Evolutionary conservation across 2,329 filamentous ascomycete species (phyloP), one percentile per base, ranked within the genome.

Genomic region (Cordyceps cicadae): DNA sequence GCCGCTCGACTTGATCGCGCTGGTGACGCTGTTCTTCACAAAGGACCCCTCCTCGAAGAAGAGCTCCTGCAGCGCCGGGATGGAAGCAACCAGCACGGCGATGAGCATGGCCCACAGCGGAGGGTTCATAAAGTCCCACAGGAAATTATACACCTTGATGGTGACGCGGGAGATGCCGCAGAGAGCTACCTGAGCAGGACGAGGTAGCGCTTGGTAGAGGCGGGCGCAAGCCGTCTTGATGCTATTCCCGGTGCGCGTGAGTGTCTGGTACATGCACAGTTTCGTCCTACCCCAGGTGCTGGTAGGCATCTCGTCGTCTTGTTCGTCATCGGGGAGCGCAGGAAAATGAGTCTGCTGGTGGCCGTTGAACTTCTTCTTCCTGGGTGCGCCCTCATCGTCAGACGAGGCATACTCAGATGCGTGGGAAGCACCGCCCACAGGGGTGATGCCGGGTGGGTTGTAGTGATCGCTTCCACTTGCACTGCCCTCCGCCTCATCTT

Each of bases 61-160:
- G 19, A 94, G 76, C 46, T 81, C 79, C 72, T 99, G 93, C 8
- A 99, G 81, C 1, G 78, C 70, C 0, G 94, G 94, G 6, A 97
- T 84, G 0, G 92, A 96, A 3, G 94, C 94, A 6, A 99, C 89
- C 55, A 96, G 76, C 51, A 97, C 87, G n/a, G 94, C 90, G 45
- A 87, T 79, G 39, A 97, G 78, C 94, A 99, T 97, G 34, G 94
- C 92, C 92, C 92, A 97, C 29, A 99, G 85, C 0, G 94, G 94
- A 48, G 94, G 93, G 74, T 97, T 97, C 93, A 99, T 97, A 73
- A 97, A 96, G 53, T 89, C 88, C 89, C 89, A 94, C 14, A 92
- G 71, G 57, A 92, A 92, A 54, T 75, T 75, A 66, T 83, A 74
- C 66, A 90, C 64, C 72, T 82, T 72, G 66, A 67, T 72, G 50